A percentile compares a stretch with the other conserved stretches of the same genome.
phyloP scores from a whole-genome alignment of 2,329 filamentous ascomycete genomes.

The Pseudocercospora musae region DNA sequence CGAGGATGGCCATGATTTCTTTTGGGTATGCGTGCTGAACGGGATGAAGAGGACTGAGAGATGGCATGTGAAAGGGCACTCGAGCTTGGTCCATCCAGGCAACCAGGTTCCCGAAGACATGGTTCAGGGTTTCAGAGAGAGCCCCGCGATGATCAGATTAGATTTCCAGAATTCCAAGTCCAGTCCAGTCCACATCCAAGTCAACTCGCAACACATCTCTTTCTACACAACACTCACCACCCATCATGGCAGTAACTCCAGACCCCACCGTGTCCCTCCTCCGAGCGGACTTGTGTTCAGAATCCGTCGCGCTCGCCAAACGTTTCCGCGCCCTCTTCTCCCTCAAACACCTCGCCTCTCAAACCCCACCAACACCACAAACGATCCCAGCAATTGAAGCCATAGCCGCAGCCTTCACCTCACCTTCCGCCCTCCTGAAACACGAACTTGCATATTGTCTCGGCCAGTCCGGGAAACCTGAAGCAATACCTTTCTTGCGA shows the following conservation, averaged over 20 bases:
- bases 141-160: neutral
- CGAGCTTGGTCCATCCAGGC: neutral
- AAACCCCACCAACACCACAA: conserved; percentile 55
- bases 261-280: conserved; percentile 58
- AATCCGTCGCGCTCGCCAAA: conserved; percentile 75
- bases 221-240: neutral
- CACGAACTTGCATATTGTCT: conserved; percentile 97
- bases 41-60: neutral
- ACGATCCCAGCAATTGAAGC: conserved; percentile 67
- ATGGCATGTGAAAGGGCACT: neutral
- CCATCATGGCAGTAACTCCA: conserved; percentile 8
- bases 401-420: conserved; percentile 82
- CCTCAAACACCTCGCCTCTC: conserved; percentile 84
- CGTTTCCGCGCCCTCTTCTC: conserved; percentile 97
- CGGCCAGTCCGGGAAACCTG: conserved; percentile 78
- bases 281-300: conserved; percentile 73
- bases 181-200: neutral
- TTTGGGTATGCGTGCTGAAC: neutral
- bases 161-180: neutral
- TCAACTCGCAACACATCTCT: neutral
- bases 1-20: conserved; percentile 45
- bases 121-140: neutral
- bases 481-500: conserved; percentile 69
- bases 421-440: conserved; percentile 85
- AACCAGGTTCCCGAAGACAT: neutral